These are phyloP conservation scores for Leishmania guyanensis DNA, from an alignment of 208 protist species.

Conservation along the genomic window DNA sequence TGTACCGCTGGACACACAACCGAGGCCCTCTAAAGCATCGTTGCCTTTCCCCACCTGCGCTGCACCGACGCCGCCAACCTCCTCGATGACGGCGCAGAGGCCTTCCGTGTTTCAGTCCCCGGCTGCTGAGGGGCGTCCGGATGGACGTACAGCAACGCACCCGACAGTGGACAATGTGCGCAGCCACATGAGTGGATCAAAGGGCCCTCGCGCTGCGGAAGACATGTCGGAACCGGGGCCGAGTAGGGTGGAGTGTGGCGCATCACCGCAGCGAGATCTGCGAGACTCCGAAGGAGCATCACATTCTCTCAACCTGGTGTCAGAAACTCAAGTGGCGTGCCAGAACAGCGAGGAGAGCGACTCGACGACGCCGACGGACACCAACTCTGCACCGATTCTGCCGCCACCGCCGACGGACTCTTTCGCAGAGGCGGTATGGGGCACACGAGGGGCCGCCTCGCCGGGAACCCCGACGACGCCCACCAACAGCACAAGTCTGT, in stretches of 20 bases:
- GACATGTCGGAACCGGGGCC: background rate
- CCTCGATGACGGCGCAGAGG: background rate
- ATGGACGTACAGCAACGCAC: background rate
- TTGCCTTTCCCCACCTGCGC: background rate
- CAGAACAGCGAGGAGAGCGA: slow-evolving; percentile 1
- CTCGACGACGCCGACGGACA: slow-evolving; percentile 26
- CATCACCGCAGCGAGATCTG: background rate
- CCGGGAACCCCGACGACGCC: background rate
- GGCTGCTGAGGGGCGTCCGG: background rate
- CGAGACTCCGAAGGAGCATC: background rate
- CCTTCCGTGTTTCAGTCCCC: background rate
- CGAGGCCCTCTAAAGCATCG: background rate
- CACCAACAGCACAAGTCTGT: background rate
- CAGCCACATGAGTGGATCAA: background rate
- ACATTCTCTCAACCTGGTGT: background rate
- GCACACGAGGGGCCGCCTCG: background rate
- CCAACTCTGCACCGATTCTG: slow-evolving; percentile 18
- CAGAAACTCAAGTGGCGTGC: background rate
- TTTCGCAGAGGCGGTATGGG: slow-evolving; percentile 19
- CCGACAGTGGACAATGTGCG: background rate
- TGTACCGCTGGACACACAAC: background rate
- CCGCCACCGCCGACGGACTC: slow-evolving; percentile 21
- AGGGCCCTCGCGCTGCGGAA: background rate
- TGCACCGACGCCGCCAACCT: background rate
- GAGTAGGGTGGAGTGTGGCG: background rate